phyloP scores from a whole-genome alignment of 805 yeast species.

The Kluyveromyces aestuarii region DNA sequence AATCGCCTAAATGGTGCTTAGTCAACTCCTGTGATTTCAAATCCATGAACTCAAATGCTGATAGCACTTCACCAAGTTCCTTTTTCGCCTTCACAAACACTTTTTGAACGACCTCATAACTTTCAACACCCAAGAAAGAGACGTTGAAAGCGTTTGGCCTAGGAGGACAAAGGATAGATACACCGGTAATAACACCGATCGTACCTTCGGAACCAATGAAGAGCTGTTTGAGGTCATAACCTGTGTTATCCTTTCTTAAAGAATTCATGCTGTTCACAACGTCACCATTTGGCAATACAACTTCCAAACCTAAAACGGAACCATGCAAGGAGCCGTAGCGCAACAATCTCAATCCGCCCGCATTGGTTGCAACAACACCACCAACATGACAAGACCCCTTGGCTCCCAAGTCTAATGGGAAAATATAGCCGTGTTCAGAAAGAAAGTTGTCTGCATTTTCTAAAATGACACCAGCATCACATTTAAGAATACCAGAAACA shows the following conservation, averaged over 20 bases:
- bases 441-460: slow-evolving; percentile 75
- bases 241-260: slow-evolving; percentile 90
- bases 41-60: slow-evolving; percentile 95
- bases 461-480: slow-evolving; percentile 84
- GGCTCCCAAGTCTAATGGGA: slow-evolving; percentile 92
- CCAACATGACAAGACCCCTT: slow-evolving; percentile 96
- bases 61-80: slow-evolving; percentile 75
- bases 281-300: slow-evolving; percentile 85
- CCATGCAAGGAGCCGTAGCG: slow-evolving; percentile 93
- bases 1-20: slow-evolving; percentile 46
- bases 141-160: slow-evolving; percentile 82
- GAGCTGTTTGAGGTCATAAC: slow-evolving; percentile 84
- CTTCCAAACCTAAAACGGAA: slow-evolving; percentile 82
- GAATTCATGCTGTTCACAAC: slow-evolving; percentile 72
- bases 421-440: slow-evolving; percentile 76
- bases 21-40: slow-evolving; percentile 55
- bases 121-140: slow-evolving; percentile 74
- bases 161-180: slow-evolving; percentile 82
- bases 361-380: slow-evolving; percentile 91
- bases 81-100: slow-evolving; percentile 69
- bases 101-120: slow-evolving; percentile 75
- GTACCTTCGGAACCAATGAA: slow-evolving; percentile 95
- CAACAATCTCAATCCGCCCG: slow-evolving; percentile 84
- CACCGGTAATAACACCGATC: slow-evolving; percentile 82
- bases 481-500: slow-evolving; percentile 75